Evolutionary conservation across 768 basidiomycete genomes (phyloP), one percentile per base, ranked within the genome.

Genomic region (Flagelloscypha sp.): DNA sequence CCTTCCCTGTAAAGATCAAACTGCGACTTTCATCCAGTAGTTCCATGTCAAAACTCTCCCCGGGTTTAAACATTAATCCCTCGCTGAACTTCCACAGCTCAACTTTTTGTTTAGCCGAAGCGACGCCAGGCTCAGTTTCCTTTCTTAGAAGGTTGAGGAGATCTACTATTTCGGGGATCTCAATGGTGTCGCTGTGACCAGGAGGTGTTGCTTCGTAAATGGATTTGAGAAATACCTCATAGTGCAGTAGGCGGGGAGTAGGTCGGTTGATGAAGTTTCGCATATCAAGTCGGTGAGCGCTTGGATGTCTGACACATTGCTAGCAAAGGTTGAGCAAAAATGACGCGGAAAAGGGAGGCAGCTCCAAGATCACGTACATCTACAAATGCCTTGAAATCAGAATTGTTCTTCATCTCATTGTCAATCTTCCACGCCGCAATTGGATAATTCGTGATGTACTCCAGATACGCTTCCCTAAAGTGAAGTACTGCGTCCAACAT

Each of bases 241-340:
- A 82, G 27, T 79, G 72, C 22, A 78, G 58, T 16, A 80, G 56
- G 24, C 82, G 70, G 30, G 76, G 73, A 33, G 80, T 78, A 3
- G 81, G 76, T 21, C 79, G 66, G 33, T 74, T 66, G 46, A 79
- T 72, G 56, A 83, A 84, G 41, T 63, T 70, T 46, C 79, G 76
- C 62, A 84, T 72, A 44, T 78, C 79, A n/a, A 76, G 62, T 33
- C 70, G 68, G 37, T 72, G 66, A 3, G 77, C 61, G 16, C 69
- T 68, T 0, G 70, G 66, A 37, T 73, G 65, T 30, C 69, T 63
- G 3, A 65, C 67, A 43, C 71, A 73, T 59, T 63, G 58, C 71
- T 72, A 21, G 3, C 11, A 38, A 20, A 20, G 21, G 40, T 18
- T 19, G 17, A 8, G 19, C 27, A 15, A 32, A 3, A 4, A 7